These are phyloP conservation scores for Limnomonas spitsbergensis DNA, from an alignment of 139 green algal genomes.

Conservation along the genomic window DNA sequence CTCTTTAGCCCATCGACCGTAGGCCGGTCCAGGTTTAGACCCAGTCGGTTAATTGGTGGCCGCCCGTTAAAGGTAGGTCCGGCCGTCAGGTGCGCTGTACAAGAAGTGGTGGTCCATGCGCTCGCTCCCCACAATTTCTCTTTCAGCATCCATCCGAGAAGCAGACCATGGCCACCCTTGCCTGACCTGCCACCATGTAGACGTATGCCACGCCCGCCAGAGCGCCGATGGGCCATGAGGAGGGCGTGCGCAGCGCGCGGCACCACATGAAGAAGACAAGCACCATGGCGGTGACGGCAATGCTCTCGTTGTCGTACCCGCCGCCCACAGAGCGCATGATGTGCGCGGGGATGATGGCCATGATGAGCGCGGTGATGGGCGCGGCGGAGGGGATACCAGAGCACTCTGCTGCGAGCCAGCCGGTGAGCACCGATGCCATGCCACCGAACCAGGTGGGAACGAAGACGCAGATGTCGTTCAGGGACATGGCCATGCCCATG, in stretches of 20 bases:
- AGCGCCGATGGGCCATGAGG: not conserved
- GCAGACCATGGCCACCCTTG: too few relatives aligned
- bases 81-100: too few relatives aligned
- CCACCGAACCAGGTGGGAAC: conserved; percentile 15
- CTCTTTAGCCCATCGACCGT: too few relatives aligned
- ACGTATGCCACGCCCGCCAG: conserved; percentile 11
- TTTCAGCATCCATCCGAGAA: too few relatives aligned
- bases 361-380: not conserved
- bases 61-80: too few relatives aligned
- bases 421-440: conserved; percentile 13
- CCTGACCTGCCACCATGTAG: conserved; percentile 25
- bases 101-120: too few relatives aligned
- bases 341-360: conserved; percentile 16
- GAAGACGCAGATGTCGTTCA: conserved; percentile 19
- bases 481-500: conserved; percentile 13
- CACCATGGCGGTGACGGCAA: not conserved
- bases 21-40: too few relatives aligned
- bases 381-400: conserved; percentile 8
- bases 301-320: conserved; percentile 15
- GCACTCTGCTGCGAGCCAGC: not conserved
- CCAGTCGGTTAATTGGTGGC: too few relatives aligned
- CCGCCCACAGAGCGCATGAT: conserved; percentile 21
- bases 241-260: not conserved
- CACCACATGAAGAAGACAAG: not conserved
- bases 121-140: too few relatives aligned